Evolutionary conservation across 768 basidiomycete species (phyloP), one percentile per base, ranked within the genome.

Genomic region (Pisolithus tinctorius): DNA sequence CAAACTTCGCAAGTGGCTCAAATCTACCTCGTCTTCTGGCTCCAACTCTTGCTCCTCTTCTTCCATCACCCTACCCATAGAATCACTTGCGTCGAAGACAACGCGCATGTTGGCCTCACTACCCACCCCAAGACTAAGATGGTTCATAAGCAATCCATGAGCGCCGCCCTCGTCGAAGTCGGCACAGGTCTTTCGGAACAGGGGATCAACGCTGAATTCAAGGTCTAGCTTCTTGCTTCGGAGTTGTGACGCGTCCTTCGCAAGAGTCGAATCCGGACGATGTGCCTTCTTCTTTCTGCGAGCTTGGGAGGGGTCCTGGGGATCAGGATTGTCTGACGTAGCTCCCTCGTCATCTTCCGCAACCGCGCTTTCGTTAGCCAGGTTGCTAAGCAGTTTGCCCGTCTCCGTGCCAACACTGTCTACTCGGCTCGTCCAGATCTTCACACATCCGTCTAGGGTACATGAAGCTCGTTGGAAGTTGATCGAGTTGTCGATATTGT

Each of bases 131-230:
- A 91, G 60, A 47, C 80, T 78, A 39, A 99, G 75, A 63, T 99
- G 96, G 63, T 99, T 98, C 94, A 98, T 95, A 30, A 99, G 72
- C 44, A 99, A 70, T 10, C 96, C 96, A 53, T 90, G 85, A 0
- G 96, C 96, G 45, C 96, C 95, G 39, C 94, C 96, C 67, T 99
- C 96, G 65, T 99, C 96, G 61, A 99, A 98, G 63, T 99, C 96
- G 23, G 91, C 95, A 60, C 86, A 91, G 2, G 96, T 98, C 75
- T 99, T 99, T 71, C 81, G 88, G 74, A 99, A 99, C 31, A 99
- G 75, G 1, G 96, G 96, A 63, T 99, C 96, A 27, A 99, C 92
- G 42, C 82, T 86, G 68, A 96, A 96, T 64, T 97, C 96, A 30
- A 98, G 78, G 52, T 99, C 96, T 42, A 92, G 77, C 62, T 95